These are phyloP conservation scores for Chytriomyces confervae DNA, from an alignment of 192 early-diverging fungal genomes.

Conservation along the genomic window DNA sequence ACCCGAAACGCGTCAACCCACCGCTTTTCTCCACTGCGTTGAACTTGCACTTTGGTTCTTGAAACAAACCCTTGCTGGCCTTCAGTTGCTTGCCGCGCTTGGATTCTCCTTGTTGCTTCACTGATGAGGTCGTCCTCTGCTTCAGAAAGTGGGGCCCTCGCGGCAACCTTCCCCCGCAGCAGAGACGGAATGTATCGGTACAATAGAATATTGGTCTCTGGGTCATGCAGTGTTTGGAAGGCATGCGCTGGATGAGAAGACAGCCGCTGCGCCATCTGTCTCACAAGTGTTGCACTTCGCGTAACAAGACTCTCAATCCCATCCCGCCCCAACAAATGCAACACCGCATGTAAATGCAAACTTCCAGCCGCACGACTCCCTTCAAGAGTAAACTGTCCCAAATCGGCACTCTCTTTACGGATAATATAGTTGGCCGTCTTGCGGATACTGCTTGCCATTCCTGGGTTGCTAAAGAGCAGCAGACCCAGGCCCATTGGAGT, in stretches of 20 bases:
- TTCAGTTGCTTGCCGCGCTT: slow-evolving; percentile 33
- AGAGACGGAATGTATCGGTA: slow-evolving; percentile 55
- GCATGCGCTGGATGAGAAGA: slow-evolving; percentile 39
- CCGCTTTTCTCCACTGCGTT: slow-evolving; percentile 10
- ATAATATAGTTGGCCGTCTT: slow-evolving; percentile 67
- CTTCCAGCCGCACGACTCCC: slow-evolving; percentile 59
- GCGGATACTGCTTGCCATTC: slow-evolving; percentile 46
- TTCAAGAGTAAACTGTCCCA: slow-evolving; percentile 63
- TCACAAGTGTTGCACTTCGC: slow-evolving; percentile 50
- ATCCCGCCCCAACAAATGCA: slow-evolving; percentile 55
- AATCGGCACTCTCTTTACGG: slow-evolving; percentile 52
- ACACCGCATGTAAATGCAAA: slow-evolving; percentile 59
- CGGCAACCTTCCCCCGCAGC: slow-evolving; percentile 48
- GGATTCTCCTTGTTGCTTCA: slow-evolving; percentile 47
- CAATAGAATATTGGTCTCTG: slow-evolving; percentile 57
- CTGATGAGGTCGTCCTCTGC: slow-evolving; percentile 39
- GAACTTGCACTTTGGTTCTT: slow-evolving; percentile 42
- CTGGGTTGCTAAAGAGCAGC: slow-evolving; percentile 50
- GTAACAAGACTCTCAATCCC: slow-evolving; percentile 64
- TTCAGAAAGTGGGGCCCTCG: slow-evolving; percentile 34
- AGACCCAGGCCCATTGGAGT: slow-evolving; percentile 65
- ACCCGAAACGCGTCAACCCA: slow-evolving; percentile 59
- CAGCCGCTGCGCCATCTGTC: slow-evolving; percentile 53
- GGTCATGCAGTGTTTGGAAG: slow-evolving; percentile 56
- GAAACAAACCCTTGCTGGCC: slow-evolving; percentile 50